A percentile compares a stretch with the other conserved stretches of the same genome.
Conservation (phyloP, 2,329 filamentous ascomycete species). For the Cladobotryum mycophilum region DNA sequence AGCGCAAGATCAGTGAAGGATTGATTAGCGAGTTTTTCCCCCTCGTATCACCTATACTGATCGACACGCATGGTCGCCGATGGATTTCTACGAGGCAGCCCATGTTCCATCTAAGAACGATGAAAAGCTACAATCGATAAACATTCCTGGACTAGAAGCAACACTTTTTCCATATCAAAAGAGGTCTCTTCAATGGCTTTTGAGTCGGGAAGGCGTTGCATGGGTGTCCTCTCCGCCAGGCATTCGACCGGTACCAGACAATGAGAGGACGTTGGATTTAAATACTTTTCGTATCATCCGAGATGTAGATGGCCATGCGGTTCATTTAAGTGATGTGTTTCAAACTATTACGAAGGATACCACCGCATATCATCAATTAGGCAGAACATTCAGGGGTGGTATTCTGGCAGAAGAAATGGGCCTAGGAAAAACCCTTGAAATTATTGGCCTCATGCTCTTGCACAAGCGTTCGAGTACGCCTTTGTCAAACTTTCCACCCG, state of each 20-base stretch:
- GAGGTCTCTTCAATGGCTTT: constrained; percentile 62
- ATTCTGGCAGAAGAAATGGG: constrained; percentile 80
- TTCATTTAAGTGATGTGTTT: constrained; percentile 57
- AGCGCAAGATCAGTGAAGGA: constrained; percentile 27
- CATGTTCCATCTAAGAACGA: constrained; percentile 50
- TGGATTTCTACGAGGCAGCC: constrained; percentile 64
- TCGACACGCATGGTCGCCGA: constrained; percentile 34
- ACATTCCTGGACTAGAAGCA: constrained; percentile 40
- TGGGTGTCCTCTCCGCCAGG: constrained; percentile 29
- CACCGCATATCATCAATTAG: constrained; percentile 34
- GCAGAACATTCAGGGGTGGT: constrained; percentile 47
- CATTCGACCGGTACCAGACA: constrained; percentile 15
- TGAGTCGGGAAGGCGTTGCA: constrained; percentile 57
- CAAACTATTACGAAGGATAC: constrained; percentile 50
- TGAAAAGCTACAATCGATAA: constrained; percentile 29
- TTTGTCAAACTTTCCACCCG: constrained; percentile 16
- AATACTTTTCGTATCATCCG: constrained; percentile 26
- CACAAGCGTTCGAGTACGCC: constrained; percentile 33
- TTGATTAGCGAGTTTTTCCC: constrained; percentile 34
- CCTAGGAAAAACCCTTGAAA: constrained; percentile 72
- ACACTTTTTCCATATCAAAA: constrained; percentile 67
- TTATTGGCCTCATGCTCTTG: constrained; percentile 62
- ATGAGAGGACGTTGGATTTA: constrained; percentile 6
- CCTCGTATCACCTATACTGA: background rate
- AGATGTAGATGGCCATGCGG: constrained; percentile 31